Evolutionary conservation across 768 basidiomycete genomes (phyloP).

Genomic region (Hygrocybe coccinea): DNA sequence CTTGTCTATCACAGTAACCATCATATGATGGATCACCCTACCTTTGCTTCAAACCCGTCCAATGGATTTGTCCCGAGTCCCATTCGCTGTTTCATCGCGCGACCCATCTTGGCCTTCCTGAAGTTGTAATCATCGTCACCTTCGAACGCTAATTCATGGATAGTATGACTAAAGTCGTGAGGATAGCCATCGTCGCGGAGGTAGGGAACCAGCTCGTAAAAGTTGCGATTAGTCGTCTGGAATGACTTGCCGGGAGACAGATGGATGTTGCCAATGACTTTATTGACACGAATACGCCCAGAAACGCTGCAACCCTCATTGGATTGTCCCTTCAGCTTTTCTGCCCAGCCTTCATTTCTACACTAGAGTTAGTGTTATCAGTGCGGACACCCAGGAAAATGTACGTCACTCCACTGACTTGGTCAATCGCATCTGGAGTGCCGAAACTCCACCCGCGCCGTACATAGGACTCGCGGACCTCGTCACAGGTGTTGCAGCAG

Average conservation of each 20-base stretch:
- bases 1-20: too few species aligned
- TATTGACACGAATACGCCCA: slow-evolving; percentile 91
- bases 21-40: slow-evolving; percentile 18
- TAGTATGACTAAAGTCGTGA: slow-evolving; percentile 89
- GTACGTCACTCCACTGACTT: slow-evolving; percentile 47
- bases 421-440: slow-evolving; percentile 87
- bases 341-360: slow-evolving; percentile 89
- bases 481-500: slow-evolving; percentile 96
- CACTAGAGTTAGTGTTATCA: slow-evolving; percentile 51
- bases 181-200: slow-evolving; percentile 80
- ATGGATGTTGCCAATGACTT: slow-evolving; percentile 93
- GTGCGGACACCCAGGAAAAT: neutral
- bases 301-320: slow-evolving; percentile 92
- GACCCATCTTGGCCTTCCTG: slow-evolving; percentile 56
- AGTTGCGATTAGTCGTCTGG: slow-evolving; percentile 73
- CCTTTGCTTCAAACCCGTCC: slow-evolving; percentile 57
- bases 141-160: slow-evolving; percentile 78
- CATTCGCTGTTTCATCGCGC: slow-evolving; percentile 63
- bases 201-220: slow-evolving; percentile 92
- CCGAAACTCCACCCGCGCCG: slow-evolving; percentile 93
- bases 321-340: slow-evolving; percentile 87
- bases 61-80: slow-evolving; percentile 75
- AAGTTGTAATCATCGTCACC: slow-evolving; percentile 79
- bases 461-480: slow-evolving; percentile 85
- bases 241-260: slow-evolving; percentile 94